Conservation (phyloP, 306 rosid genomes). For the Corylus americana region DNA sequence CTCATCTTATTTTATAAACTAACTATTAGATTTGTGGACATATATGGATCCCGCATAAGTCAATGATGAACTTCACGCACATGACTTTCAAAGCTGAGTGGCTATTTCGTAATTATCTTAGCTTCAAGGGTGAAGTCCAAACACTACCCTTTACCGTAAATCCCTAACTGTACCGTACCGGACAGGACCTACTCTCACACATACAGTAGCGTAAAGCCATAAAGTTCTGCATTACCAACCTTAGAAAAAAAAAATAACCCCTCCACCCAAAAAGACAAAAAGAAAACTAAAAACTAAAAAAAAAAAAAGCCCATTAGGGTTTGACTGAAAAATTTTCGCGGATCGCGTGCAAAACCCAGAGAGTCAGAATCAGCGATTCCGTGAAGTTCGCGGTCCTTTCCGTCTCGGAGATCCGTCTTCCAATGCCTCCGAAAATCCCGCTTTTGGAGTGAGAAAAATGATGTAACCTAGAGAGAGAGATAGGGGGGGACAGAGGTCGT, state of each 20-base stretch:
- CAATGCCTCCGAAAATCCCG: slow-evolving; percentile 50
- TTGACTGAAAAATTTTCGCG: slow-evolving; percentile 49
- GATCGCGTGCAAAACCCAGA: slow-evolving; percentile 44
- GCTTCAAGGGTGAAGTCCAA: not conserved
- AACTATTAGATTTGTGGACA: too few species aligned
- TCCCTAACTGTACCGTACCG: not conserved
- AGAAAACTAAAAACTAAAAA: not conserved
- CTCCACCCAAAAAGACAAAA: slow-evolving; percentile 15
- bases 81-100: not conserved
- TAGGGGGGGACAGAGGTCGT: slow-evolving; percentile 27
- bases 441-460: slow-evolving; percentile 51
- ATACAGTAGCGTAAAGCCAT: not conserved
- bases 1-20: too few species aligned
- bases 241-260: slow-evolving; percentile 5
- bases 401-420: slow-evolving; percentile 48
- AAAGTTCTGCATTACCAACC: not conserved
- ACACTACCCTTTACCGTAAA: not conserved
- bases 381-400: slow-evolving; percentile 50
- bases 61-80: not conserved
- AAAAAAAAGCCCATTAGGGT: slow-evolving; percentile 46
- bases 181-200: not conserved
- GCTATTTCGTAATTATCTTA: not conserved
- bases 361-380: slow-evolving; percentile 55
- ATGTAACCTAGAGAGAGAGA: slow-evolving; percentile 35
- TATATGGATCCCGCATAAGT: too few species aligned